Evolutionary conservation across 2,329 filamentous ascomycete genomes (phyloP), one percentile per base, ranked within the genome.

Genomic region (Penicillium digitatum): DNA sequence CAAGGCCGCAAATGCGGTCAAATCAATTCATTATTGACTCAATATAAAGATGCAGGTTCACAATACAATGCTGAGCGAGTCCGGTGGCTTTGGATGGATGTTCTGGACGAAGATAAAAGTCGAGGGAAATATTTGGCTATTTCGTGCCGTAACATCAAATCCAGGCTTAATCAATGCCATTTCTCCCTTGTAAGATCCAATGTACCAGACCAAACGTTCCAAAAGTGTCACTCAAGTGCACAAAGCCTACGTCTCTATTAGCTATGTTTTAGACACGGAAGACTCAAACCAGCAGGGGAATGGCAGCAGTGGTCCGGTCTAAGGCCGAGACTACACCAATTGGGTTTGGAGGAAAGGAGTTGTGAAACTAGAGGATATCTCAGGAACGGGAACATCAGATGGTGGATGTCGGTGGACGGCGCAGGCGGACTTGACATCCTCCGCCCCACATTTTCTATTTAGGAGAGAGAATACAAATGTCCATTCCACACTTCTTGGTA

Each of bases 401-500:
- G 4, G 5, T 22, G 10, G 20, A 35, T 11, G 24, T 20, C 6
- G 26, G 42, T 29, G 34, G 20, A 27, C 10, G 37, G 48, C 3
- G 29, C 31, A 11, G 37, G 5, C 52, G 52, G 52, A 51, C 32
- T 50, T 45, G 52, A 44, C 26, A 44, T 50, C 35, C 47, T 37
- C 38, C 35, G 57, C 54, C 55, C 55, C 57, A 52, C 57, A 40
- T 50, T 34, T 35, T 20, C 8, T 16, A 35, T 44, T 44, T 18
- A 27, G 48, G 27, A 8, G n/a, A n/a, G 7, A 35, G 34, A 54
- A 38, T 54, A 49, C 51, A 42, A 47, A 49, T 32, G 1, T 43
- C 7, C 4, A 16, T 22, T 11, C 16, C 18, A 27, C 6, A 16
- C 24, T 48, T 43, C n/a, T 20, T 10, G 20, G 8, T 45, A 18